Base-by-base conservation (phyloP, 805 yeast genomes). In the Kodamaea hsintzibuensis region DNA sequence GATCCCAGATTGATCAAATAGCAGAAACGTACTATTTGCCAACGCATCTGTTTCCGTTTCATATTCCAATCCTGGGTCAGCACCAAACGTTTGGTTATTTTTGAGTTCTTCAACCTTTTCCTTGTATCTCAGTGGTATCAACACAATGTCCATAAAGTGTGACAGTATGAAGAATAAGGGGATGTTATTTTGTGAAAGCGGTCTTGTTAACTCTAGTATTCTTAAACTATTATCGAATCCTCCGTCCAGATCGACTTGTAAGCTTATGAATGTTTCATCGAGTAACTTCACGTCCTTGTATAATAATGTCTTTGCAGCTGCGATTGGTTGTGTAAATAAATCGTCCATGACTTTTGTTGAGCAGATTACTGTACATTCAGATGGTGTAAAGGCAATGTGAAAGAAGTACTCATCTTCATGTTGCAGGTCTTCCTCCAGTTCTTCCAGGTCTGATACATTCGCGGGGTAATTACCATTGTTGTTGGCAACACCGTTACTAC, bases 181-280 rank as follows among this genome's bases (percentile, higher is more conserved):
- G 30, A 85, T 82, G 14, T 74, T 76, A 47, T 82, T 82, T 39
- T 73, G 71, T 0, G 86, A 78, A n/a, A 85, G 68, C 0, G 89
- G 89, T 49, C 74, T 72, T 1, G 87, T 82, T 40, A 85, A 67
- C 52, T 81, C 82, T 46, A 85, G 64, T 13, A 85, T 83, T 42
- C 85, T 69, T 40, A 77, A 75, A 42, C 69, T 63, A 44, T 81
- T 82, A 57, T 80, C 82, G 58, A 74, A 77, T 16, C 74, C 71
- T 0, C 89, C 88, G 58, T 83, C 88, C 52, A 82, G 79, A 55
- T 83, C 84, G 2, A 85, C 80, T 57, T 83, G 86, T 22, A 85
- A 66, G n/a, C 77, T 78, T 27, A 82, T 66, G 60, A 79, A 85
- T 12, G 70, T 68, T 16, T 77, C 79, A 1, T 71, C 68, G 3